Conservation (phyloP, 2,329 filamentous ascomycete genomes). For the Acrocalymma vagum region DNA sequence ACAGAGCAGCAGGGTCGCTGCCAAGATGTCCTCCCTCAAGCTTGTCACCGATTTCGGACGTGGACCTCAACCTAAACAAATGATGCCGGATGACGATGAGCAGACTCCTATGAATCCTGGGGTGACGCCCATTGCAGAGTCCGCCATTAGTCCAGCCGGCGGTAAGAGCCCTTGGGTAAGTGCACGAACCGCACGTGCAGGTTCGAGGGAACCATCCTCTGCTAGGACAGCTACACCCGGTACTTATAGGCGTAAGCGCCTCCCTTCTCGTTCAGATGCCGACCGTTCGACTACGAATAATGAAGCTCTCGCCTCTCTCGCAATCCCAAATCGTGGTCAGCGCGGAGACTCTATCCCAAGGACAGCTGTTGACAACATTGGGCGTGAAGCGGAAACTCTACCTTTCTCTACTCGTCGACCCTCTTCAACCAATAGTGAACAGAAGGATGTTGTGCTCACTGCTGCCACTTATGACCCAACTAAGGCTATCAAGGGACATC, state of each 20-base stretch:
- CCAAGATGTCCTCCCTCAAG: constrained; percentile 85
- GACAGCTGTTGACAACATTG: constrained; percentile 49
- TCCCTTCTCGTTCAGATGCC: constrained; percentile 58
- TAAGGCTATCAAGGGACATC: constrained; percentile 36
- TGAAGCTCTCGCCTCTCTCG: constrained; percentile 41
- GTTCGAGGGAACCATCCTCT: constrained; percentile 56
- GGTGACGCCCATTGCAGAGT: constrained; percentile 84
- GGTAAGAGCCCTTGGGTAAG: constrained; percentile 48
- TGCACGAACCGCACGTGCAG: constrained; percentile 37
- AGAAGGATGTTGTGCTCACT: constrained; percentile 60
- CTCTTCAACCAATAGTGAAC: constrained; percentile 60
- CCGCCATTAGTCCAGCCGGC: constrained; percentile 72
- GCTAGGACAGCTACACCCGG: constrained; percentile 64
- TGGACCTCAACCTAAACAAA: constrained; percentile 58
- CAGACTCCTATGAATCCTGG: constrained; percentile 80
- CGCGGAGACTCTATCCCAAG: constrained; percentile 38
- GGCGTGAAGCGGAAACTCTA: constrained; percentile 50
- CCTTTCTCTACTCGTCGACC: constrained; percentile 44
- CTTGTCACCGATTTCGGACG: constrained; percentile 86
- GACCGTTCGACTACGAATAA: constrained; percentile 42
- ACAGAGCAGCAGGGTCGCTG: constrained; percentile 63
- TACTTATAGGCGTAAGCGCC: constrained; percentile 72
- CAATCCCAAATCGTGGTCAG: constrained; percentile 45
- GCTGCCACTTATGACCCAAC: constrained; percentile 43
- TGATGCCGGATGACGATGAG: constrained; percentile 71